Percentiles rank a stretch among this genome's conserved stretches.
Evolutionary conservation across 2,329 filamentous ascomycete genomes (phyloP).

Genomic region (Neopestalotiopsis sp.): DNA sequence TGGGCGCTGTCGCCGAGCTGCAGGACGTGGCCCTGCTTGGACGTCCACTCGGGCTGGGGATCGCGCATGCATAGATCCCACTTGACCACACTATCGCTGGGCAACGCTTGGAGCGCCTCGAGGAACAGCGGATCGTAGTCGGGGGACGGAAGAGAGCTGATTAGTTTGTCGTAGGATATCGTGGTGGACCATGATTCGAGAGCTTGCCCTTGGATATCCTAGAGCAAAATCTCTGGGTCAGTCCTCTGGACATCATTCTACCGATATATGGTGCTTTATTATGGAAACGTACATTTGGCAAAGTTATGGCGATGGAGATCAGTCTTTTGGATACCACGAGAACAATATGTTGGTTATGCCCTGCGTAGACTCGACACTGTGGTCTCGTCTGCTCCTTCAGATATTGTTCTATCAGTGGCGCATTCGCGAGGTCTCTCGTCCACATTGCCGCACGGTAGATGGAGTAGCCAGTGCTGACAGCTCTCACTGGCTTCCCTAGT

Average conservation of each 20-base stretch:
- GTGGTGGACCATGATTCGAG: background rate
- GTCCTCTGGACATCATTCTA: background rate
- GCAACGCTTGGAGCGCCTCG: slow-evolving; percentile 25
- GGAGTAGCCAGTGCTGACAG: slow-evolving; percentile 31
- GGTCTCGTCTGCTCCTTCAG: background rate
- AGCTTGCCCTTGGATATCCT: background rate
- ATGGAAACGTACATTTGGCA: background rate
- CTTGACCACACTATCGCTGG: slow-evolving; percentile 41
- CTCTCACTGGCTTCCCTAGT: slow-evolving; percentile 26
- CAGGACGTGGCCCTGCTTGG: slow-evolving; percentile 33
- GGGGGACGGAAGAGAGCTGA: background rate
- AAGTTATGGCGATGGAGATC: slow-evolving; percentile 11
- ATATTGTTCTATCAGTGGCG: background rate
- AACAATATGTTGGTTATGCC: background rate
- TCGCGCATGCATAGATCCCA: slow-evolving; percentile 40
- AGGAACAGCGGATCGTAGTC: slow-evolving; percentile 12
- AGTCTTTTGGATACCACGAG: background rate
- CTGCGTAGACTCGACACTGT: background rate
- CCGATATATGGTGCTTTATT: background rate
- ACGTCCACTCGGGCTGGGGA: slow-evolving; percentile 36
- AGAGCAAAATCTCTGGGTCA: background rate
- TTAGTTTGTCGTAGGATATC: background rate
- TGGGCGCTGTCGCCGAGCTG: slow-evolving; percentile 42
- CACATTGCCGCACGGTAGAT: slow-evolving; percentile 29
- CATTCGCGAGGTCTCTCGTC: background rate